phyloP scores from a whole-genome alignment of 2,329 filamentous ascomycete species.

The Didymella keratinophila region DNA sequence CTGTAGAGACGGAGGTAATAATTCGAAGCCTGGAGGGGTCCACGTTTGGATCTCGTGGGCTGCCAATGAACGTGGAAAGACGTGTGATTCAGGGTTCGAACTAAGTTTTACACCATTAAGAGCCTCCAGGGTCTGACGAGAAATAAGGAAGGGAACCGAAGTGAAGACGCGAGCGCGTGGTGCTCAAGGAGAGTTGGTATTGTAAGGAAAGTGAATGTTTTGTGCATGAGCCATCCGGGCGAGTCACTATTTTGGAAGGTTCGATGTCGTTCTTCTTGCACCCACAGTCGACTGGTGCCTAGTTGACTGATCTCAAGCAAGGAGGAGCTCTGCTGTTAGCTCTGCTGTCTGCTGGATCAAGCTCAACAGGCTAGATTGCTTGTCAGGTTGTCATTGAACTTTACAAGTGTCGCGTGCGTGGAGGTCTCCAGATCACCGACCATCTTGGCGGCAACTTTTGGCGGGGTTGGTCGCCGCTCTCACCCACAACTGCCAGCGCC shows the following conservation, averaged over 20 bases:
- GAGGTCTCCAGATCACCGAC: background rate
- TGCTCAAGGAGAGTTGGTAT: background rate
- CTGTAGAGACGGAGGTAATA: no score
- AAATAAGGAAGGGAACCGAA: background rate
- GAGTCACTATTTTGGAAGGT: constrained; percentile 21
- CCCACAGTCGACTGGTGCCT: constrained; percentile 1
- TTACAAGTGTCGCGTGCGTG: constrained; percentile 8
- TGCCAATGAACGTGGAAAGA: no score
- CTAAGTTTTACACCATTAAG: no score
- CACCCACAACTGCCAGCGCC: constrained; percentile 20
- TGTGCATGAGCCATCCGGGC: constrained; percentile 16
- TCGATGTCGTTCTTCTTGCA: constrained; percentile 20
- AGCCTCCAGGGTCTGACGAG: no score
- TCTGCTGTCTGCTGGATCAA: no score
- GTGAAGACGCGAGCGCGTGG: background rate
- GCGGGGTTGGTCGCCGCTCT: constrained; percentile 28
- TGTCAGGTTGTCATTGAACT: background rate
- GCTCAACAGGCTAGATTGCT: background rate
- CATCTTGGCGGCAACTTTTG: background rate
- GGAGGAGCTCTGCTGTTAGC: background rate
- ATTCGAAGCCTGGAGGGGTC: no score
- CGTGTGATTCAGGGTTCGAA: no score
- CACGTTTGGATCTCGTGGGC: no score
- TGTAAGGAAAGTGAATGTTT: constrained; percentile 2
- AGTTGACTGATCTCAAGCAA: background rate